These are phyloP conservation scores for Luffa aegyptiaca DNA, from an alignment of 306 rosid species.

Conservation along the genomic window DNA sequence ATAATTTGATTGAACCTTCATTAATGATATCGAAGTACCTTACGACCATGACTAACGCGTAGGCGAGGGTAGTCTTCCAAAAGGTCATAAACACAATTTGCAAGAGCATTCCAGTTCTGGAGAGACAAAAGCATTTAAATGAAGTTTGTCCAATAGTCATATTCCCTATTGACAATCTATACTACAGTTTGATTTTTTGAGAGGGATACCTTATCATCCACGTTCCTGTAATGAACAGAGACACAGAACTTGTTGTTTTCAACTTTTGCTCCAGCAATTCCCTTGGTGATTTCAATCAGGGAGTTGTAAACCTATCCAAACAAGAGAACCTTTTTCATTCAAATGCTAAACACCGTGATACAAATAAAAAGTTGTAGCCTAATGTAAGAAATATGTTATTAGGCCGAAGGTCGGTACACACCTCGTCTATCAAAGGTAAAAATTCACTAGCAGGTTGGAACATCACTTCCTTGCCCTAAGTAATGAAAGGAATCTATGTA, in stretches of 20 bases:
- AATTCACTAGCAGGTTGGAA: conserved; percentile 93
- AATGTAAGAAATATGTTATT: not conserved
- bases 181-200: not conserved
- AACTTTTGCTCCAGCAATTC: conserved; percentile 64
- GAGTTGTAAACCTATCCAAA: conserved; percentile 49
- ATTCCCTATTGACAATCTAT: not conserved
- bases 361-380: not conserved
- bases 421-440: conserved; percentile 71
- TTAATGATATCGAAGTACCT: conserved; percentile 33
- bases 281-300: conserved; percentile 53
- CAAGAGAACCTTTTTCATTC: conserved; percentile 7
- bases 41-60: conserved; percentile 82
- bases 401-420: conserved; percentile 2
- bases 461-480: conserved; percentile 77
- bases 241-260: conserved; percentile 86
- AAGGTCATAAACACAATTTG: conserved; percentile 46
- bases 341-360: conserved; percentile 2
- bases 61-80: conserved; percentile 56
- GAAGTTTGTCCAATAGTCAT: not conserved
- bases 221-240: conserved; percentile 94
- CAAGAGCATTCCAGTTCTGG: conserved; percentile 69
- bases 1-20: conserved; percentile 7
- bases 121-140: not conserved
- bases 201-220: conserved; percentile 58
- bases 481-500: conserved; percentile 1